phyloP scores from a whole-genome alignment of 2,329 filamentous ascomycete genomes.

The Rachicladosporium sp. region DNA sequence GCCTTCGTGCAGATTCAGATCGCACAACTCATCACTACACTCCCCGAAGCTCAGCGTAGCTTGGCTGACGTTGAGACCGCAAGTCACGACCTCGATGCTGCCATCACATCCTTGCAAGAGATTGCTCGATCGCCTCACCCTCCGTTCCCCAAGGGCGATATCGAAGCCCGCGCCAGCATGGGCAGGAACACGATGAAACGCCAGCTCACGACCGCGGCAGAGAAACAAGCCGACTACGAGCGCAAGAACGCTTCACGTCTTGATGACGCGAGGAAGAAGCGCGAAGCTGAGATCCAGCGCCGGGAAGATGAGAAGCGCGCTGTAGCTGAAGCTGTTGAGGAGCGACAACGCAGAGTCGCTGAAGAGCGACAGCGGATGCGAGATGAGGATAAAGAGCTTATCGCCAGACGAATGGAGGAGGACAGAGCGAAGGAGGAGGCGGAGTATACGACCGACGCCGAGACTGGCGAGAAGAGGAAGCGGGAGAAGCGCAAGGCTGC shows the following conservation, averaged over 20 bases:
- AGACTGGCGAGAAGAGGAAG: constrained; percentile 71
- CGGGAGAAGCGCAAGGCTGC: constrained; percentile 52
- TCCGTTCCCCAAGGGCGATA: constrained; percentile 79
- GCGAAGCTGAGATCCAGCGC: constrained; percentile 66
- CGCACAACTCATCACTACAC: constrained; percentile 62
- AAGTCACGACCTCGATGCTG: constrained; percentile 66
- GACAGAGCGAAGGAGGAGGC: constrained; percentile 53
- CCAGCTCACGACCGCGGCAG: constrained; percentile 75
- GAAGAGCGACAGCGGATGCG: constrained; percentile 74
- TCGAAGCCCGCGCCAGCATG: constrained; percentile 96
- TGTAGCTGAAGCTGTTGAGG: constrained; percentile 55
- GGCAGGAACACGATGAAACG: constrained; percentile 87
- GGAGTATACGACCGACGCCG: constrained; percentile 68
- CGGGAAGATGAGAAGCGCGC: constrained; percentile 66
- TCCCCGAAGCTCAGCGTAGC: constrained; percentile 65
- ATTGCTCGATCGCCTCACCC: constrained; percentile 52
- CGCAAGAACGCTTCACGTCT: constrained; percentile 84
- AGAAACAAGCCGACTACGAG: constrained; percentile 82
- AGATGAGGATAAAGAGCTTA: constrained; percentile 58
- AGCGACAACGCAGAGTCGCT: constrained; percentile 65
- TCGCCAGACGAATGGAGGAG: constrained; percentile 58
- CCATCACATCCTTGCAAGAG: constrained; percentile 56
- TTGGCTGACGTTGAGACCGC: constrained; percentile 72
- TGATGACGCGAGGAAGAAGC: constrained; percentile 62
- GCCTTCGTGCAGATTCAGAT: constrained; percentile 96